Conservation (phyloP, 1,139 yeast genomes). For the Kluyveromyces sp. region DNA sequence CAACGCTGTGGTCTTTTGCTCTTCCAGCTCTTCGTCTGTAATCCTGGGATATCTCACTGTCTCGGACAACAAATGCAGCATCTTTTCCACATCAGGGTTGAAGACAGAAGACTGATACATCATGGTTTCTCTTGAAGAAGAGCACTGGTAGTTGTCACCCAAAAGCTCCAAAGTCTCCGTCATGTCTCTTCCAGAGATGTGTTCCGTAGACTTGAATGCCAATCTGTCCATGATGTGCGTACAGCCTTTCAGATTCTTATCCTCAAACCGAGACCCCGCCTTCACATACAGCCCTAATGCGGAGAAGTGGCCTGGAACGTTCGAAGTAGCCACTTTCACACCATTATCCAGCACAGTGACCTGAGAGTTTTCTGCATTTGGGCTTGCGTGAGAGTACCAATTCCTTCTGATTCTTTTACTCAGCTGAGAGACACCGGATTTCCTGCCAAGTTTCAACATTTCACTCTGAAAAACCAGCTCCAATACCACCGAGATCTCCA, state of each 20-base stretch:
- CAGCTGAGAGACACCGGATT: neutral
- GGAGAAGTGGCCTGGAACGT: constrained; percentile 84
- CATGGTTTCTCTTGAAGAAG: constrained; percentile 86
- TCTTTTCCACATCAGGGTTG: constrained; percentile 73
- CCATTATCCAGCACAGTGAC: constrained; percentile 67
- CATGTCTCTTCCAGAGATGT: constrained; percentile 61
- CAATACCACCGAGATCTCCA: too few species aligned
- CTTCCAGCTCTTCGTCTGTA: constrained; percentile 62
- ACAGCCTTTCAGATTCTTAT: constrained; percentile 50
- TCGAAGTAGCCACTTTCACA: constrained; percentile 73
- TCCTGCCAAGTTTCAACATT: constrained; percentile 2
- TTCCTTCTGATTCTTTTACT: constrained; percentile 4
- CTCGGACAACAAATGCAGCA: constrained; percentile 75
- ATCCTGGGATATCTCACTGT: constrained; percentile 68
- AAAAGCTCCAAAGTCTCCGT: constrained; percentile 65
- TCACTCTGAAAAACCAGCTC: neutral
- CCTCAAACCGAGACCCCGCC: constrained; percentile 85
- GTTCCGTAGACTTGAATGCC: constrained; percentile 76
- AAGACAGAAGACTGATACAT: constrained; percentile 93
- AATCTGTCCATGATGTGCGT: constrained; percentile 81
- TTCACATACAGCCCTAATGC: constrained; percentile 85
- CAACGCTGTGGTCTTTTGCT: constrained; percentile 65
- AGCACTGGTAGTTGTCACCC: constrained; percentile 94
- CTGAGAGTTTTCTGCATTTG: constrained; percentile 16
- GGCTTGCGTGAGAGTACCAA: constrained; percentile 13